Base-by-base conservation (phyloP, 2,329 filamentous ascomycete species). In the Neofusicoccum cordaticola region DNA sequence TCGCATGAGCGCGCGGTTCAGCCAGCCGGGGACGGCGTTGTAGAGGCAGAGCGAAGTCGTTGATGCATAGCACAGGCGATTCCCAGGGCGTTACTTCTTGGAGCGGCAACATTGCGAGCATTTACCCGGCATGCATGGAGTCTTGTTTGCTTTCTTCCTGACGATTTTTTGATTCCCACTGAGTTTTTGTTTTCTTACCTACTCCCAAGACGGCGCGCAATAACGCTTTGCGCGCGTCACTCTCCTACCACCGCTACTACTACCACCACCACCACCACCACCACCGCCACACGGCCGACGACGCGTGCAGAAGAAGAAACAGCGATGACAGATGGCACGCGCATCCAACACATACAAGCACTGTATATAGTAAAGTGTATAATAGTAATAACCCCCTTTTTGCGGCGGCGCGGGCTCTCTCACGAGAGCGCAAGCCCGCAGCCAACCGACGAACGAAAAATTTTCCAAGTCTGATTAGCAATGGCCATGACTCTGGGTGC, bases 1-100 rank as follows among this genome's bases (percentile, higher is more conserved):
- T 1, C n/a, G 42, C 11, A 37, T 22, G 41, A 48, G 42, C 22
- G 27, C 22, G 8, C 31, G 34, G 2, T 1, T 22, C 11, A 12
- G n/a, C n/a, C 22, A 47, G 15, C 1, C 39, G 9, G 56, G 31
- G 8, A 37, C n/a, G 31, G 56, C 56, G 11, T 6, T 58, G 11
- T 58, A 45, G 39, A 7, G 27, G 31, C 41, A 1, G 42, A 22
- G n/a, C 42, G 27, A 37, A 47, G 42, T 58, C 53, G 39, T 48
- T 47, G 56, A 60, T 47, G 56, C 56, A 60, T 60, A 60, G 39
- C 53, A 58, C 53, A 34, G 53, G 53, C 41, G 53, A 58, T 17
- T 45, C 15, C 11, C 27, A n/a, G 15, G 56, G 56, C 41, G 41
- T 47, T 60, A 12, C 34, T 35, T 58, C 12, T 34, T 57, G 17